Evolutionary conservation across 176 grass and related monocot genomes (phyloP).

Genomic region (Eleusine coracana): DNA sequence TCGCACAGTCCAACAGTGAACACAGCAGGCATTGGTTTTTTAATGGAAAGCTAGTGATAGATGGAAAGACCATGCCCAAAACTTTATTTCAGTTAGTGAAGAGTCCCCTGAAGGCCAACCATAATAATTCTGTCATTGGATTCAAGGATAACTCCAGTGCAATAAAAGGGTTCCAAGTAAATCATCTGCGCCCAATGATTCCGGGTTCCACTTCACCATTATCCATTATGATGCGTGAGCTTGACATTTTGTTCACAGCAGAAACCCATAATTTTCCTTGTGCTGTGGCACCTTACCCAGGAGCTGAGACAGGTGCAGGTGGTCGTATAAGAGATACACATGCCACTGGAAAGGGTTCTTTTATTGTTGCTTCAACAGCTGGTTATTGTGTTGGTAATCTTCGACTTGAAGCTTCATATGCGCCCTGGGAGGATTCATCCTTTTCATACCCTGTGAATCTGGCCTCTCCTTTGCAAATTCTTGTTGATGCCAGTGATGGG

Average conservation of each 20-base stretch:
- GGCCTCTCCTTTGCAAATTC: conserved; percentile 82
- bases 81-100: conserved; percentile 95
- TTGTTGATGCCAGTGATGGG: conserved; percentile 79
- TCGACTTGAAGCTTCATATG: conserved; percentile 65
- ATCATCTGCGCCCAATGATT: conserved; percentile 60
- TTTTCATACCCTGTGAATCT: conserved; percentile 80
- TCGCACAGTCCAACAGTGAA: conserved; percentile 89
- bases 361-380: conserved; percentile 80
- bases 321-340: conserved; percentile 92
- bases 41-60: conserved; percentile 79
- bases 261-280: conserved; percentile 98
- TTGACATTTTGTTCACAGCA: conserved; percentile 86
- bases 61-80: conserved; percentile 63
- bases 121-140: conserved; percentile 83
- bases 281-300: conserved; percentile 84
- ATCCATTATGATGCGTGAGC: conserved; percentile 48
- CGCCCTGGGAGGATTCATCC: conserved; percentile 83
- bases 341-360: conserved; percentile 85
- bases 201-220: conserved; percentile 65
- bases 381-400: conserved; percentile 95
- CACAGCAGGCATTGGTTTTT: conserved; percentile 96
- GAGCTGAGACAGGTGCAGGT: conserved; percentile 85
- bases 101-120: conserved; percentile 76
- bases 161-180: conserved; percentile 75
- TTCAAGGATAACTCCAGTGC: conserved; percentile 96